Percentiles rank a stretch among this genome's conserved stretches.
Evolutionary conservation across 306 rosid genomes (phyloP).

Genomic region (Chamaecrista fasciculata): DNA sequence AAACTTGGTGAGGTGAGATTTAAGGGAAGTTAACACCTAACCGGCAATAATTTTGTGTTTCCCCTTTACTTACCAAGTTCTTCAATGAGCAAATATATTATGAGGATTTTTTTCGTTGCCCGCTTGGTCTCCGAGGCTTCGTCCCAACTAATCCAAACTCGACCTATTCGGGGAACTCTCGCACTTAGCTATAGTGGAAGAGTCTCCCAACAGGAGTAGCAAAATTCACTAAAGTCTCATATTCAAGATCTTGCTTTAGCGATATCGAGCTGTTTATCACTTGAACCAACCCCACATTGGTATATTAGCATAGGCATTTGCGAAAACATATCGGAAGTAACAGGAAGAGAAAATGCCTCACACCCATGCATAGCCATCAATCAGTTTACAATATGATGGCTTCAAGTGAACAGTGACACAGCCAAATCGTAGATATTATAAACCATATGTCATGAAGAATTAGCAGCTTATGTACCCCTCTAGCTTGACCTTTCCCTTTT

Average conservation of each 20-base stretch:
- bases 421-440: background rate
- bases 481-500: conserved; percentile 7
- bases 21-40: background rate
- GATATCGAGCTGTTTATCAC: no score
- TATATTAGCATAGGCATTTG: conserved; percentile 13
- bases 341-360: conserved; percentile 13
- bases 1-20: background rate
- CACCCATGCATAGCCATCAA: background rate
- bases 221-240: no score
- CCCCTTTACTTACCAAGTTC: background rate
- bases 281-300: no score
- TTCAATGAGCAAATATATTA: conserved; percentile 11
- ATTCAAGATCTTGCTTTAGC: no score
- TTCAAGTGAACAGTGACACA: background rate
- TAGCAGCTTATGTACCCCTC: conserved; percentile 2
- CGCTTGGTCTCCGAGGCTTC: no score
- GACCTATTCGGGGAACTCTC: no score
- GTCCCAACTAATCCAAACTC: no score
- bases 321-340: background rate
- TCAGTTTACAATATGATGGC: background rate
- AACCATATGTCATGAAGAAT: background rate
- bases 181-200: no score
- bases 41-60: conserved; percentile 1
- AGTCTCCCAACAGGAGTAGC: no score
- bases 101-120: no score